Percentiles rank a stretch among this genome's conserved stretches.
phyloP scores from a whole-genome alignment of 148 eudicot genomes.

The Chenopodium formosanum region DNA sequence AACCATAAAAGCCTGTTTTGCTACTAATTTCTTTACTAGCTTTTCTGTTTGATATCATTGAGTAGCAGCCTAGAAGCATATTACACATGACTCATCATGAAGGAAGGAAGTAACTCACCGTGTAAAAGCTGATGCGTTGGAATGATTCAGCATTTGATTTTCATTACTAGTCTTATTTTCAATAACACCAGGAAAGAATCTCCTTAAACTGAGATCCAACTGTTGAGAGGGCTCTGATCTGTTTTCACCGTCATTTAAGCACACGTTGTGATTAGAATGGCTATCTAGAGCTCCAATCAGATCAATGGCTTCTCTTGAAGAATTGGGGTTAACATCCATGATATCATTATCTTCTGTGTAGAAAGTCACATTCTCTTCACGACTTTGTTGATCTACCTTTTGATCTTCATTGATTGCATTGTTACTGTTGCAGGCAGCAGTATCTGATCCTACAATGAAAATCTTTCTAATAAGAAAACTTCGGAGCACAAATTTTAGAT shows the following conservation, averaged over 20 bases:
- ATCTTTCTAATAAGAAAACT: background rate
- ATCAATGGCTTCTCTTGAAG: slow-evolving; percentile 67
- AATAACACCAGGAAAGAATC: slow-evolving; percentile 46
- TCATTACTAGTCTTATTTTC: slow-evolving; percentile 44
- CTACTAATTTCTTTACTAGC: too few species aligned
- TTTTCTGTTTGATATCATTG: too few species aligned
- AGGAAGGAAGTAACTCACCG: slow-evolving; percentile 46
- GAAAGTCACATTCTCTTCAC: slow-evolving; percentile 25
- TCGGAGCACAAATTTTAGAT: background rate
- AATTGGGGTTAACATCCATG: slow-evolving; percentile 20
- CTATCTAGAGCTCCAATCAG: slow-evolving; percentile 71
- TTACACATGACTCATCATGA: background rate
- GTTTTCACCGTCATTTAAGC: slow-evolving; percentile 32
- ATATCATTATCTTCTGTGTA: slow-evolving; percentile 26
- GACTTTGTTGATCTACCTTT: slow-evolving; percentile 27
- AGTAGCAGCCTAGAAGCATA: background rate
- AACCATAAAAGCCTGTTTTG: background rate
- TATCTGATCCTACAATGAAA: slow-evolving; percentile 30
- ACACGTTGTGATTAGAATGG: slow-evolving; percentile 32
- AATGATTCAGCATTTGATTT: slow-evolving; percentile 55
- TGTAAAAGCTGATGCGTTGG: slow-evolving; percentile 81
- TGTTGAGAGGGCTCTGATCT: slow-evolving; percentile 45
- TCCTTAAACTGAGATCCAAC: slow-evolving; percentile 76
- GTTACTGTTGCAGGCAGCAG: slow-evolving; percentile 28
- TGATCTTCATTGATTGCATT: slow-evolving; percentile 26